A percentile compares a stretch with the other conserved stretches of the same genome.
These are phyloP conservation scores for Chlorella sp. DNA, from an alignment of 139 green algal species.

Conservation along the genomic window DNA sequence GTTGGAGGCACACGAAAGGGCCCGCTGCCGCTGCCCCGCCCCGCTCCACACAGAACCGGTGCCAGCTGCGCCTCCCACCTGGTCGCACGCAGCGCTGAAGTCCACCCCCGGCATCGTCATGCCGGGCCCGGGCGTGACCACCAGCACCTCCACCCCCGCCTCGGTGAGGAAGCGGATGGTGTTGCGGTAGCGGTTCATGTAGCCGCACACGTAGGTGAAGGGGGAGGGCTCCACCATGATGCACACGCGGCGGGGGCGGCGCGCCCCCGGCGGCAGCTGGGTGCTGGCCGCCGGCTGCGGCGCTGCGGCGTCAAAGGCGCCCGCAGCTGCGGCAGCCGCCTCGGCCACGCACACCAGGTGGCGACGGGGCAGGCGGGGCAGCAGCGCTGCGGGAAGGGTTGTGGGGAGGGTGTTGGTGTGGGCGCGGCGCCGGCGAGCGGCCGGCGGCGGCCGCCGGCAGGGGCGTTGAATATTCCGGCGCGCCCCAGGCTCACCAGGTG, in stretches of 20 bases:
- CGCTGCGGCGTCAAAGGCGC: neutral
- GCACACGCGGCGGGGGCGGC: conserved; percentile 39
- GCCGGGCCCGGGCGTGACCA: conserved; percentile 45
- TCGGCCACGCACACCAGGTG: neutral
- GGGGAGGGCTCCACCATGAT: conserved; percentile 55
- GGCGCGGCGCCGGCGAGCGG: no score
- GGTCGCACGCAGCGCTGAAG: conserved; percentile 41
- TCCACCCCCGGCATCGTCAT: conserved; percentile 43
- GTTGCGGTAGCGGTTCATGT: conserved; percentile 57
- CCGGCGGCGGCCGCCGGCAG: no score
- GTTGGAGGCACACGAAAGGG: no score
- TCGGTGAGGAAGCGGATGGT: conserved; percentile 49
- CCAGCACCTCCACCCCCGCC: conserved; percentile 47
- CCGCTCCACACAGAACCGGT: no score
- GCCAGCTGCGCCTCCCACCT: no score
- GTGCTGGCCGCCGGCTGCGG: neutral
- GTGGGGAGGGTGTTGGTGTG: neutral
- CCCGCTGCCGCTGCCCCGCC: no score
- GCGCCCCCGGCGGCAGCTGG: neutral
- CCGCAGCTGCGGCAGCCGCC: no score
- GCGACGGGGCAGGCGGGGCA: conserved; percentile 4
- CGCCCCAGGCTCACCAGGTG: no score
- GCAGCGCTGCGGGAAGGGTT: neutral
- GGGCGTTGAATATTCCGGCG: no score
- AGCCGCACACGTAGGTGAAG: conserved; percentile 56